phyloP scores from a whole-genome alignment of 2,329 filamentous ascomycete genomes.

The Penicillium sp. region DNA sequence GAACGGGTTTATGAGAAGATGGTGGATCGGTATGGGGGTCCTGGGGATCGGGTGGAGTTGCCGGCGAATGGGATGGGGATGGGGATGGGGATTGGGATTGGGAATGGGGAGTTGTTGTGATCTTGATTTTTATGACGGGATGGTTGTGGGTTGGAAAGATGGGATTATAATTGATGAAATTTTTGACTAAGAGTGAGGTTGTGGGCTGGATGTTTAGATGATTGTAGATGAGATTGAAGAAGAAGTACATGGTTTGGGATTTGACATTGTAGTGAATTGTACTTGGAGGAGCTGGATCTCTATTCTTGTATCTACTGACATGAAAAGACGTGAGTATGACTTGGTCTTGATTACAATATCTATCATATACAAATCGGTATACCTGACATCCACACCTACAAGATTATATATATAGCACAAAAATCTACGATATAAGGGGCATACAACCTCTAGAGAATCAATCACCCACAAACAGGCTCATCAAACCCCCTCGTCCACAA shows the following conservation, averaged over 20 bases:
- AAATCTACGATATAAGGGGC: neutral
- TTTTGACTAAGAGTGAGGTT: too few species aligned
- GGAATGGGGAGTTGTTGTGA: constrained; percentile 12
- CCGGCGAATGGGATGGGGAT: constrained; percentile 23
- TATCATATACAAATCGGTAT: neutral
- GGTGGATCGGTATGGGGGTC: constrained; percentile 21
- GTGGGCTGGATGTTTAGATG: too few species aligned
- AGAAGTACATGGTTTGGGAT: neutral
- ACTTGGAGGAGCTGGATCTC: neutral
- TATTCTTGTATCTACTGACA: neutral
- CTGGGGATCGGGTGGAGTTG: constrained; percentile 23
- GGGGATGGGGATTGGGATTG: neutral
- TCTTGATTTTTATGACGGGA: neutral
- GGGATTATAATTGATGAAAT: neutral
- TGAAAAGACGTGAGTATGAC: too few species aligned
- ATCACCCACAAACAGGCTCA: constrained; percentile 40
- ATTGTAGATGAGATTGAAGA: neutral
- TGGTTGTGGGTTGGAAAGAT: neutral
- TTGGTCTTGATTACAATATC: neutral
- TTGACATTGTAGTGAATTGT: neutral
- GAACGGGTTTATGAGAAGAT: constrained; percentile 37
- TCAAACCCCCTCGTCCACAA: constrained; percentile 57
- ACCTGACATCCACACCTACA: neutral
- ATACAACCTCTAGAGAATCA: neutral
- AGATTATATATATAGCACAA: neutral